These are phyloP conservation scores for Vitis hybrid DNA, from an alignment of 177 flowering plant genomes.

Conservation along the genomic window DNA sequence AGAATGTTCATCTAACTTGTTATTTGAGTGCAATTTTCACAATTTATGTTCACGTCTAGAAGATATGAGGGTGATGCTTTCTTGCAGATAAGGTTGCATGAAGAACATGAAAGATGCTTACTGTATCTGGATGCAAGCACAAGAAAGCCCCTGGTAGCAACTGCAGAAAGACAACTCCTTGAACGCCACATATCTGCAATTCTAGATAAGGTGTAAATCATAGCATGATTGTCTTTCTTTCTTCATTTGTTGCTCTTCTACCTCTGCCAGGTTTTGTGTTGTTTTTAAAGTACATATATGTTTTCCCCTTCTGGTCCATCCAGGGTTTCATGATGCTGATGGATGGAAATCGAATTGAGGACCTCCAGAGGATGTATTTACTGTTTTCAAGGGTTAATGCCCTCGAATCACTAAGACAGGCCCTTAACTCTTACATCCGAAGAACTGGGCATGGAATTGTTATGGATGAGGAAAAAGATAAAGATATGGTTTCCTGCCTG, in stretches of 20 bases:
- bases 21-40: background rate
- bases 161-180: slow-evolving; percentile 90
- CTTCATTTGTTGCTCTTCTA: background rate
- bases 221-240: background rate
- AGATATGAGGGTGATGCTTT: slow-evolving; percentile 3
- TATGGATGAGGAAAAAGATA: slow-evolving; percentile 98
- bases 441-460: slow-evolving; percentile 82
- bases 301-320: slow-evolving; percentile 3
- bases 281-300: background rate
- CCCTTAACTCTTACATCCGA: slow-evolving; percentile 77
- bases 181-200: slow-evolving; percentile 81
- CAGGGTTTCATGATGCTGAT: slow-evolving; percentile 93
- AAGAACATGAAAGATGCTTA: slow-evolving; percentile 91
- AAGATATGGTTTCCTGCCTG: slow-evolving; percentile 84
- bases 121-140: slow-evolving; percentile 83
- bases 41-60: slow-evolving; percentile 1
- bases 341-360: slow-evolving; percentile 90
- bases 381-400: slow-evolving; percentile 83
- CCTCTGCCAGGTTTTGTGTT: background rate
- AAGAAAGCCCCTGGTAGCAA: slow-evolving; percentile 76
- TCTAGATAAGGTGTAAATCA: slow-evolving; percentile 77
- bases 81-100: slow-evolving; percentile 88
- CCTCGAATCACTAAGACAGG: slow-evolving; percentile 80
- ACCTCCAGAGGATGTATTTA: slow-evolving; percentile 79
- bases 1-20: slow-evolving; percentile 3